Base-by-base conservation (phyloP, 345 rosid genomes). In the Ceriops tagal region DNA sequence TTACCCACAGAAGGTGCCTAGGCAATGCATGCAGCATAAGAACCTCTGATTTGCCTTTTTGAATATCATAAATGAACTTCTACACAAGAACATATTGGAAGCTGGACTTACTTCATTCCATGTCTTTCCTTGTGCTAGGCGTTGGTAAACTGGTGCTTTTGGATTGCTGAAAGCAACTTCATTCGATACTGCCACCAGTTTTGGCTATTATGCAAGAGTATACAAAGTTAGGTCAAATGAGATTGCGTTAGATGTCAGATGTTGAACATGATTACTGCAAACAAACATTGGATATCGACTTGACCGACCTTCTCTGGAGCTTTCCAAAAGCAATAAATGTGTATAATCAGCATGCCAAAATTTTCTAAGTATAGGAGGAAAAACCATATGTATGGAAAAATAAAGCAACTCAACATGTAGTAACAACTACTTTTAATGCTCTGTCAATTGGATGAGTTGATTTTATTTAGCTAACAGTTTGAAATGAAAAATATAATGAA, bases 61-160 rank as follows among this genome's bases (percentile, higher is more conserved):
- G 39, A 15, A 53, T 63, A 30, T 30, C 43, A 56, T 20, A 7
- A 15, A 39, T 26, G 31, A 63, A n/a, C 75, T 71, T 57, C 18
- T 8, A 46, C 22, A 21, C 7, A 3, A 47, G 47, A 71, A 27
- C 7, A 39, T 31, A 61, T 27, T 35, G 24, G 30, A 66, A 21
- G 28, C 35, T 66, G 61, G 32, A 51, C 84, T 80, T 87, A 87
- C 92, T 77, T 86, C 92, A 74, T 87, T 78, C 92, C 96, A 87
- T 68, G 55, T 77, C 74, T 82, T 83, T 30, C 96, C 92, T 67
- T 86, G 88, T 2, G 92, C 96, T 35, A 89, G 74, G 6, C 92
- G 84, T 8, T 89, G 92, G 56, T 89, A 82, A 70, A 86, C 85
- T 32, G 89, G 96, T 39, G 88, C 92, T 0, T 86, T 87, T 57